Conservation (phyloP, 2,329 filamentous ascomycete genomes). For the Apiospora malaysiana region DNA sequence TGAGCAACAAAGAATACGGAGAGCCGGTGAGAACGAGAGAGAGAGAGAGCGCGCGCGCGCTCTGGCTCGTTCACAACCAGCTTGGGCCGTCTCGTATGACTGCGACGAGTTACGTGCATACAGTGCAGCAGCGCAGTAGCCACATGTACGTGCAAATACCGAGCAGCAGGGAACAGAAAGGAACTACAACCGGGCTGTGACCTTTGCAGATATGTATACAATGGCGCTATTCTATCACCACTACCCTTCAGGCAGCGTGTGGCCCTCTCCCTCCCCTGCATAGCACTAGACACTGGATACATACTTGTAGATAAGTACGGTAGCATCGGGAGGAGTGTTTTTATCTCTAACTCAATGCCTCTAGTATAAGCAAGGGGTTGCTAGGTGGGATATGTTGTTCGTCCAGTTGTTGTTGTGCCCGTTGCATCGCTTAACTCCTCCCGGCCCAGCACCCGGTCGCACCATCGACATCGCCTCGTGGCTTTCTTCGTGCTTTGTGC, state of each 20-base stretch:
- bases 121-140: too few species aligned
- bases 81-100: too few species aligned
- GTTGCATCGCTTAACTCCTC: not conserved
- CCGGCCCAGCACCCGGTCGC: too few species aligned
- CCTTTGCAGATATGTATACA: constrained; percentile 6
- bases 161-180: not conserved
- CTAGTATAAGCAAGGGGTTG: too few species aligned
- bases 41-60: too few species aligned
- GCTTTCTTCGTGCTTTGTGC: not conserved
- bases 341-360: not conserved
- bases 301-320: not conserved
- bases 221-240: constrained; percentile 1
- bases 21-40: too few species aligned
- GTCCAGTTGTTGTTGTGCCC: not conserved
- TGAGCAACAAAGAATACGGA: too few species aligned
- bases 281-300: not conserved
- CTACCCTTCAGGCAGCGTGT: not conserved
- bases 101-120: too few species aligned
- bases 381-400: too few species aligned
- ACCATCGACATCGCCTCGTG: too few species aligned
- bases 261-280: not conserved
- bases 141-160: not conserved
- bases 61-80: too few species aligned
- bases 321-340: not conserved
- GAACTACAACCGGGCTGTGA: not conserved